Base-by-base conservation (phyloP, 352 stramenopile species). In the Phytophthora colocasiae region DNA sequence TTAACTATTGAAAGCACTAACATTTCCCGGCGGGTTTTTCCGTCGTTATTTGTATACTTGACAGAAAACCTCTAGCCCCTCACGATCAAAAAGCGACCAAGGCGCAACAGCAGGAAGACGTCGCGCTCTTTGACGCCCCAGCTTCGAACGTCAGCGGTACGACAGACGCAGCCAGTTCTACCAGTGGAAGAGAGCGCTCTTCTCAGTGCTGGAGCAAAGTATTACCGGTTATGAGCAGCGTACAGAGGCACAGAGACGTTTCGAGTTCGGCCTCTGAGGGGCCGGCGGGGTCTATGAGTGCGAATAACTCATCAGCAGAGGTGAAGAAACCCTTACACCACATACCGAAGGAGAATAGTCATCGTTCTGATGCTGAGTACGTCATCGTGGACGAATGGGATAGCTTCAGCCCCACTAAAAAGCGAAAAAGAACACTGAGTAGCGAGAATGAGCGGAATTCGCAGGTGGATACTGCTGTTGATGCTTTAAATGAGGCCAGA, bases 201-300 rank as follows among this genome's bases (percentile, higher is more conserved):
- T 2, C 14, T 14, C 10, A 58, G 48, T 27, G 10, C 22, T 51
- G 43, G 27, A 54, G 56, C 40, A 17, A 39, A 44, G 27, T 71
- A 17, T 58, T 26, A 32, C 19, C 48, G 36, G 41, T 39, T n/a
- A 75, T 75, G 62, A 67, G 61, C 65, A 56, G 52, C 38, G 17
- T 26, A 6, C 56, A 52, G 53, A 75, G 45, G 47, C 65, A 61
- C 49, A 51, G 73, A 43, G 57, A 78, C 27, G 43, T 56, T 15
- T 4, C 48, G 5, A 63, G 46, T 45, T 41, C 40, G 1, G 14
- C 52, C 3, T 41, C 39, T 8, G 49, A 70, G 41, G 27, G 8
- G 29, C 7, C 26, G 31, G 49, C 24, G 7, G 63, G 61, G n/a
- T 15, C 43, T 1, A 26, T 43, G 32, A 14, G 26, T 54, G 38